Base-by-base conservation (phyloP, 2,329 filamentous ascomycete species). In the Fusarium sp. region DNA sequence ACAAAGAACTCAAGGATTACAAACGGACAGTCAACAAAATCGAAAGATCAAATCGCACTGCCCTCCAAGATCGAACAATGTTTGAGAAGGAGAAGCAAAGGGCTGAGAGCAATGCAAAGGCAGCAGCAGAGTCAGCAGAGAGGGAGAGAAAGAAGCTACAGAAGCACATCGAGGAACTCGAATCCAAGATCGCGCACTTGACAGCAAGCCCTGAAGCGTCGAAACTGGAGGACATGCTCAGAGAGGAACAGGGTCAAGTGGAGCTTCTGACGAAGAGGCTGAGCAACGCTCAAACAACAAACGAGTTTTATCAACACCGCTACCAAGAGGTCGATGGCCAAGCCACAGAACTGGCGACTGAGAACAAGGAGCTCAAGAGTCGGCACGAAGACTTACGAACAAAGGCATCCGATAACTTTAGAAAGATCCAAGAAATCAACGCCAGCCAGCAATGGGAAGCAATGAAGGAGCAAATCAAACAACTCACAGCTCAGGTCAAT, bases 251-350 rank as follows among this genome's bases (percentile, higher is more conserved):
- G 60, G 74, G 84, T 6, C 79, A 86, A 29, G 82, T 85, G 18
- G 80, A 82, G 57, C 78, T 83, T 16, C 81, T 87, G 5, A 85
- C 86, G 42, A 82, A 81, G 64, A 82, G 82, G 22, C 78, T 83
- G 6, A 83, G 84, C 62, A 81, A 84, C 6, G 80, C 85, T 5
- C 81, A 87, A 31, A 84, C 83, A 16, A 88, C 91, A 5, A 82
- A 87, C 29, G 88, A 91, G 2, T 94, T 91, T 75, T 83, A 86
- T 14, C 87, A 89, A 62, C 84, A 85, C 5, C 83, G 87, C 11
- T 94, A 93, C 75, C 91, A 92, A 74, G 84, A 88, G 25, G 87
- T 88, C 1, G 90, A 89, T 10, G 85, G 86, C 35, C 80, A 84
- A 1, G 86, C 86, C 3, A 82, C 83, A 16, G 83, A 84, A 18